Evolutionary conservation across 139 green algal species (phyloP), one percentile per base, ranked within the genome.

Genomic region (Chlorella sp.): DNA sequence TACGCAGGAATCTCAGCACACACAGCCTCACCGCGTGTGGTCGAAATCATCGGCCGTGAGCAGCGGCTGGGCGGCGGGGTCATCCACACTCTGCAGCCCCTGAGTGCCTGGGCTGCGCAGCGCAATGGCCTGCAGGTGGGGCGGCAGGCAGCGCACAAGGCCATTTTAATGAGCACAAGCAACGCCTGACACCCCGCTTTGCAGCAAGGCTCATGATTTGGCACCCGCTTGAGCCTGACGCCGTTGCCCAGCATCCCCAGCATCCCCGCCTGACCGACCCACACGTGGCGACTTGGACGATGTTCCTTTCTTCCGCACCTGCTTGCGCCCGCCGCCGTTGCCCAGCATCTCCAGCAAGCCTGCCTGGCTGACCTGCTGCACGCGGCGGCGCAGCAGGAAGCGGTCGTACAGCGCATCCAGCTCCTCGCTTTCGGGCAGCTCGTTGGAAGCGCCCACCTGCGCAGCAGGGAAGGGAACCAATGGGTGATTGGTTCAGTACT

Each of bases 401-500:
- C 97, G 91, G 78, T 99, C 97, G 83, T 98, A 99, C 81, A 99
- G 89, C 17, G 97, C 97, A 74, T 99, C 95, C 69, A 99, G 89
- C 91, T 99, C 96, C 91, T 99, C 96, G 62, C 87, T 94, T 85
- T 99, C 96, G 13, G 96, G 96, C 87, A 99, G 93, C 91, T 99
- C 96, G 87, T 99, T 99, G 60, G 92, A 97, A 20, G 96, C 96
- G 63, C 94, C 96, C 39, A 98, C 94, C 86, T 97, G 88, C 30
- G 78, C 88, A 74, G 9, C n/a, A 20, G n/a, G n/a, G n/a, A n/a
- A n/a, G n/a, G n/a, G n/a, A n/a, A n/a, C n/a, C n/a, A n/a, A n/a
- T n/a, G n/a, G n/a, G n/a, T n/a, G n/a, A n/a, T n/a, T n/a, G n/a
- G n/a, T n/a, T n/a, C n/a, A n/a, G n/a, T n/a, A n/a, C n/a, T n/a